Conservation (phyloP, 179 eudicot species). For the Drosera spatulata region DNA sequence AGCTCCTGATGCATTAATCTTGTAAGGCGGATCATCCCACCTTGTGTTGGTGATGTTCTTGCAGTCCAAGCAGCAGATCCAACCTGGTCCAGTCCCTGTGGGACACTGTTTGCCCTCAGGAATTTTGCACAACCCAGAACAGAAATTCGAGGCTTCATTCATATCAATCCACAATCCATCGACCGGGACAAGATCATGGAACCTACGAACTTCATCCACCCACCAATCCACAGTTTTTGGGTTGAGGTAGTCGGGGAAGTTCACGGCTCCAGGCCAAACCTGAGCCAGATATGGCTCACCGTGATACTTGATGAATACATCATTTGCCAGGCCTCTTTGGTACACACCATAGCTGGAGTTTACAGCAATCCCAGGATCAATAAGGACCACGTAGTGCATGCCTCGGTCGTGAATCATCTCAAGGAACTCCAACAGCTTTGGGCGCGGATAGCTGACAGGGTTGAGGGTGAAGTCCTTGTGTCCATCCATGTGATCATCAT, state of each 20-base stretch:
- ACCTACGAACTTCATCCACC: constrained; percentile 39
- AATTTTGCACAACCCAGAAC: constrained; percentile 21
- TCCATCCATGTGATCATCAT: constrained; percentile 89
- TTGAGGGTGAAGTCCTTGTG: constrained; percentile 94
- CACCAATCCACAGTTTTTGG: constrained; percentile 32
- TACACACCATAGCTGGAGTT: constrained; percentile 20
- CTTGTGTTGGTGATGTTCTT: constrained; percentile 7
- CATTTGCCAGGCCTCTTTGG: constrained; percentile 20
- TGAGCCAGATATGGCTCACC: constrained; percentile 18
- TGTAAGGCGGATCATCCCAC: constrained; percentile 72
- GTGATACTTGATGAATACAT: constrained; percentile 21
- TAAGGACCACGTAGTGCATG: constrained; percentile 6
- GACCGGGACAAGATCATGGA: constrained; percentile 25
- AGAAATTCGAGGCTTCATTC: constrained; percentile 54
- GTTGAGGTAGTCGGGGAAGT: constrained; percentile 49
- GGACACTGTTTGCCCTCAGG: constrained; percentile 1
- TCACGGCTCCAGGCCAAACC: constrained; percentile 55
- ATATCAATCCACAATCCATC: constrained; percentile 63
- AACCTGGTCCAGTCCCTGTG: too few species aligned
- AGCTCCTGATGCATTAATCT: constrained; percentile 49
- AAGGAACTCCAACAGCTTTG: constrained; percentile 47
- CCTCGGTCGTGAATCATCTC: constrained; percentile 74
- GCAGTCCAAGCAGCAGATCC: too few species aligned
- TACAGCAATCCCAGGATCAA: constrained; percentile 15
- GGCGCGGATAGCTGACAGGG: constrained; percentile 53